Conservation (phyloP, 768 basidiomycete genomes). For the Mycena belliarum region DNA sequence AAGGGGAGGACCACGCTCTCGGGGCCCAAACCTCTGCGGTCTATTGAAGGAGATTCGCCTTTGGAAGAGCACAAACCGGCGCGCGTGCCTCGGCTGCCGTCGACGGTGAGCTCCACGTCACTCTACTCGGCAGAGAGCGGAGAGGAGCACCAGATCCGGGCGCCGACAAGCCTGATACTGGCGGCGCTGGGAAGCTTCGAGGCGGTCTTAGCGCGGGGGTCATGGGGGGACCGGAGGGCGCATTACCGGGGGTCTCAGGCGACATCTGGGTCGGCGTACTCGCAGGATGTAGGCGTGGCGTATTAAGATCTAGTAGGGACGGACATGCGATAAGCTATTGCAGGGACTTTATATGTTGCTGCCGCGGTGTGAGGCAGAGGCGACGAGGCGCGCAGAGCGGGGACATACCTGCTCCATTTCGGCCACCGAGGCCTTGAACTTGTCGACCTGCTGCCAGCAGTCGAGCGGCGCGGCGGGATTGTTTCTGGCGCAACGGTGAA, state of each 20-base stretch:
- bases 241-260: conserved; percentile 11
- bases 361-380: conserved; percentile 9
- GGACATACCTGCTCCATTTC: conserved; percentile 64
- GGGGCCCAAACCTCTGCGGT: conserved; percentile 11
- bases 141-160: conserved; percentile 33
- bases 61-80: background rate
- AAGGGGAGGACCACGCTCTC: conserved; percentile 13
- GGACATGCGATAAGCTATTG: conserved; percentile 31
- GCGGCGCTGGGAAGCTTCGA: conserved; percentile 21
- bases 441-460: conserved; percentile 72
- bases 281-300: conserved; percentile 12
- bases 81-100: conserved; percentile 23
- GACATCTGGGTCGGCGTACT: conserved; percentile 23
- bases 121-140: conserved; percentile 40
- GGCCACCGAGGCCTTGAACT: conserved; percentile 70
- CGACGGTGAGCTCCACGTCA: conserved; percentile 36
- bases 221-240: conserved; percentile 9
- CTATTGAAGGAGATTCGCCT: background rate
- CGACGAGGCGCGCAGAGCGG: background rate
- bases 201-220: conserved; percentile 16
- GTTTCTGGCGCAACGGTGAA: conserved; percentile 35
- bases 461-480: conserved; percentile 57
- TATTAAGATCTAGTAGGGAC: conserved; percentile 10
- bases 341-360: conserved; percentile 68
- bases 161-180: conserved; percentile 26